Base-by-base conservation (phyloP, 495 filamentous ascomycete species). In the Elasticomyces elasticus region DNA sequence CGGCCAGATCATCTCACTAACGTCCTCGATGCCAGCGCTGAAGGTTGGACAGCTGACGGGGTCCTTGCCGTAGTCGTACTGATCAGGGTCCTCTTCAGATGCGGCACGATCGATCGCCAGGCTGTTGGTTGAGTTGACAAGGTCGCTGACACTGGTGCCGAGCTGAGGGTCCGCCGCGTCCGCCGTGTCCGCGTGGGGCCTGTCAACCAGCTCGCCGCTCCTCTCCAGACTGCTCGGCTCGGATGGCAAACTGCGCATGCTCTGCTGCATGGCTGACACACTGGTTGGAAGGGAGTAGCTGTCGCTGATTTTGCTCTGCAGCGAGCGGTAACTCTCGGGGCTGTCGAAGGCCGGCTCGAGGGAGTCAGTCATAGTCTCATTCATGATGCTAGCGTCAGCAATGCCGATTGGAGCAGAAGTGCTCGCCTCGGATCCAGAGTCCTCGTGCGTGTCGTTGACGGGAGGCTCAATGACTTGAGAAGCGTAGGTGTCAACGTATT, bases 1-100 rank as follows among this genome's bases (percentile, higher is more conserved):
- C 30, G 56, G 55, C 17, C 22, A 59, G 40, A 62, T 47, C 19
- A 51, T 5, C 55, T 62, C 59, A n/a, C 10, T 31, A 19, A 48
- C 17, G 15, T 42, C 54, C 40, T 41, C 23, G 6, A 51, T 25
- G 7, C 59, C 59, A 17, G 38, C 19, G 22, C 41, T 49, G 45
- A 55, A 59, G 1, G 59, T 62, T 0, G 47, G 41, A 33, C 52
- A 56, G n/a, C 38, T 50, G 20, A 62, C 55, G 5, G 26, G 15
- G 25, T 51, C 30, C 6, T 41, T 24, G 24, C 11, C 19, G 38
- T 60, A 60, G 11, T 24, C 33, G 42, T 60, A 23, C 15, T 10
- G 22, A 13, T 31, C 37, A 9, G 26, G 33, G 5, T 55, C 22
- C 4, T 46, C 28, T 22, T 45, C 38, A 30, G 33, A 20, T 5